These are phyloP conservation scores for Leptomonas pyrrhocoris DNA, from an alignment of 208 protist species.

Conservation along the genomic window DNA sequence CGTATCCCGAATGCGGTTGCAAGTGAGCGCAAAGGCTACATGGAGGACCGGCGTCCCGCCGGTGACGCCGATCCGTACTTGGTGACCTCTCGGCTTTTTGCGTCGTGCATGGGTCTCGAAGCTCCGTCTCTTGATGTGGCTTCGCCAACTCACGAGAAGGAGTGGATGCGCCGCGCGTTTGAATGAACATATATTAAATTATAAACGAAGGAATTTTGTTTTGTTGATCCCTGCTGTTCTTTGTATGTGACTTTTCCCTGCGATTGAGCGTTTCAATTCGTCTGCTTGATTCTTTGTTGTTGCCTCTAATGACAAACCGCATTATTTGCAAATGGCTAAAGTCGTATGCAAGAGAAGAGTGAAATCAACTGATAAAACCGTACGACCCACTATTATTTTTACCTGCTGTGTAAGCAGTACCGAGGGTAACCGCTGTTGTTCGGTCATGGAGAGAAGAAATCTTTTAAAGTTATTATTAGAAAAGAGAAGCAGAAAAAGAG, in stretches of 20 bases:
- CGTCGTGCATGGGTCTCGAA: slow-evolving; percentile 69
- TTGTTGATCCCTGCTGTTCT: neutral
- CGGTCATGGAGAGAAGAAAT: neutral
- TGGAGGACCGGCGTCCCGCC: slow-evolving; percentile 97
- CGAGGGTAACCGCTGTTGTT: neutral
- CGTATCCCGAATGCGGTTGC: slow-evolving; percentile 95
- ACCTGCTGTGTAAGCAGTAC: slow-evolving; percentile 10
- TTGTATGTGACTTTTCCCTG: neutral
- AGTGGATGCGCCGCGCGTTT: slow-evolving; percentile 74
- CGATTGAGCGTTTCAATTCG: slow-evolving; percentile 9
- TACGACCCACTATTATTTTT: neutral
- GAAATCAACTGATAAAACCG: neutral
- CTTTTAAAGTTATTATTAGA: slow-evolving; percentile 12
- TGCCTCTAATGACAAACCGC: neutral
- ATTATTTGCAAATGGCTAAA: neutral
- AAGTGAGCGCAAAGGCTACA: slow-evolving; percentile 93
- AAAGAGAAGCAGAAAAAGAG: neutral
- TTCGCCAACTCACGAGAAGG: slow-evolving; percentile 57
- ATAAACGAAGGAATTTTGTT: slow-evolving; percentile 4
- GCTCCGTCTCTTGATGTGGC: slow-evolving; percentile 56
- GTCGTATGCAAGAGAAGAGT: neutral
- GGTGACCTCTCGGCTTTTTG: slow-evolving; percentile 93
- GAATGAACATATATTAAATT: slow-evolving; percentile 23
- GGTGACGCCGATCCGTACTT: slow-evolving; percentile 97
- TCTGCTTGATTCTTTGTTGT: slow-evolving; percentile 2